Evolutionary conservation across 345 rosid genomes (phyloP), one percentile per base, ranked within the genome.

Genomic region (Bretschneidera sinensis): DNA sequence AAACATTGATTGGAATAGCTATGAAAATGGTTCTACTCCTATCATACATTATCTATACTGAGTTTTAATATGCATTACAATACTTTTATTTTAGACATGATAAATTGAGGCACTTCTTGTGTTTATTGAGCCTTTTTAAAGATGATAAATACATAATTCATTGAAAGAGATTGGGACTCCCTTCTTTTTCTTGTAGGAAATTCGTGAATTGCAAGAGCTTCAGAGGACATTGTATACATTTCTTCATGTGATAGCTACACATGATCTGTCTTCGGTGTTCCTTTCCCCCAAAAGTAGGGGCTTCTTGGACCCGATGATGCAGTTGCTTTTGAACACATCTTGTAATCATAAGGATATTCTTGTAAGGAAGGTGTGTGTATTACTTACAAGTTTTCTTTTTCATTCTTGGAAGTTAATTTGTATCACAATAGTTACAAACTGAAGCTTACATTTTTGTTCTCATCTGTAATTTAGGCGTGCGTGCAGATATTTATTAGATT

Each of bases 401-500:
- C 21, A 39, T 43, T 60, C 52, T 48, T 6, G 4, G 17, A 19
- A 18, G 2, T 18, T 20, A 4, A 4, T 4, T 39, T 11, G 35
- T 14, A 47, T 47, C 49, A 9, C 35, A 59, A 11, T 19, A 48
- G 21, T 57, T 20, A 5, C 45, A 21, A 21, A 21, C 14, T 33
- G 43, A 57, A 24, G 56, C 45, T 59, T 62, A 19, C 65, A 51
- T 54, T 57, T 68, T 62, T 51, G 13, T 51, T 54, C 34, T 51
- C 39, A 43, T 57, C 16, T 61, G 57, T 48, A 49, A 52, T 59
- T 64, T 77, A 94, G 99, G 83, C 87, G 51, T 86, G 96, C 51
- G 97, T 88, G 60, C 99, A 94, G 79, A 94, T 94, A 72, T 87
- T 94, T 76, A 77, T 76, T 57, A 81, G 83, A 74, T 77, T 94